These are phyloP conservation scores for Ophiosphaerella narmari DNA, from an alignment of 2,329 filamentous ascomycete genomes.

Conservation along the genomic window DNA sequence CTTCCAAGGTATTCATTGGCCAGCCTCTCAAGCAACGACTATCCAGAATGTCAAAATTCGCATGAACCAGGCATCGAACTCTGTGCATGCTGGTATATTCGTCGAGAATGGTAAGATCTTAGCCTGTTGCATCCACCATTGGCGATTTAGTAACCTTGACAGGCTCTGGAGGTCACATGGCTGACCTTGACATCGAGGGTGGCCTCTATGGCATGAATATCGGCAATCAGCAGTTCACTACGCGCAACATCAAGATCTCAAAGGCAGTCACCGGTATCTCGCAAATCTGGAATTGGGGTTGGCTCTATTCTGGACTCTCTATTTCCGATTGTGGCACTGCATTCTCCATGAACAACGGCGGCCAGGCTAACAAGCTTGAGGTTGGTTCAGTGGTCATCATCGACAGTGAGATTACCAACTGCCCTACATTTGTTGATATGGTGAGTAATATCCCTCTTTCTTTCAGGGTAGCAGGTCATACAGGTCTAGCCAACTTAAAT, in stretches of 20 bases:
- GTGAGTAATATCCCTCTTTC: constrained; percentile 6
- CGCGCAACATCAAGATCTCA: constrained; percentile 61
- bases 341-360: constrained; percentile 54
- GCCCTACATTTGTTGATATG: constrained; percentile 56
- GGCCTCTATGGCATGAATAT: constrained; percentile 50
- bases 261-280: constrained; percentile 59
- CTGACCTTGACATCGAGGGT: constrained; percentile 52
- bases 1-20: constrained; percentile 56
- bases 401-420: constrained; percentile 60
- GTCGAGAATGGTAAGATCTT: constrained; percentile 47
- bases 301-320: constrained; percentile 57
- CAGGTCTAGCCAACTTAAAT: too few relatives aligned
- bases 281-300: constrained; percentile 66
- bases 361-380: constrained; percentile 32
- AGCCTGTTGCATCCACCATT: neutral
- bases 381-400: constrained; percentile 63
- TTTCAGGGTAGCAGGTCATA: neutral
- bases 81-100: constrained; percentile 55
- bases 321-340: constrained; percentile 61
- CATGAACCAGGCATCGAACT: constrained; percentile 49
- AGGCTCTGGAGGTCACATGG: constrained; percentile 54
- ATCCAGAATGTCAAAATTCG: constrained; percentile 53
- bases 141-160: constrained; percentile 1
- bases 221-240: constrained; percentile 61
- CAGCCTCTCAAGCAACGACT: constrained; percentile 53